phyloP scores from a whole-genome alignment of 1,284 basidiomycete species.

The Termitomyces sp. region DNA sequence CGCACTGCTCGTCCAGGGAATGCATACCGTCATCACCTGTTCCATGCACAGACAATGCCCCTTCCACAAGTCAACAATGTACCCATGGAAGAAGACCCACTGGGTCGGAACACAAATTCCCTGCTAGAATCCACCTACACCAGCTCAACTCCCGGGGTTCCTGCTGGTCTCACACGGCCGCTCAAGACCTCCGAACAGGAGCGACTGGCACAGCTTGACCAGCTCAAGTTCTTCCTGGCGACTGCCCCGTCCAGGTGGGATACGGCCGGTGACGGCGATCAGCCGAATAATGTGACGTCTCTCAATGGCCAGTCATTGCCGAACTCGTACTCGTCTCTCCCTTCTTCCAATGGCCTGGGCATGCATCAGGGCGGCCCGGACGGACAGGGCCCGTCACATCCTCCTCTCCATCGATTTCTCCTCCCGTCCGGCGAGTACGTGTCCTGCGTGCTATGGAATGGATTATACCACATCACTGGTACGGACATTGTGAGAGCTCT shows the following conservation, averaged over 20 bases:
- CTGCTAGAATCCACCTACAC: conserved; percentile 12
- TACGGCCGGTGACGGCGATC: conserved; percentile 19
- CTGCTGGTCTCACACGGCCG: conserved; percentile 45
- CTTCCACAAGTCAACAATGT: conserved; percentile 14
- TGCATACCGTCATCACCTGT: conserved; percentile 36
- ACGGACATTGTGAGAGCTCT: conserved; percentile 86
- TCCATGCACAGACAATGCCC: conserved; percentile 28
- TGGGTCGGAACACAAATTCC: conserved; percentile 4
- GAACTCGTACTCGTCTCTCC: conserved; percentile 1
- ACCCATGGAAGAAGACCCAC: conserved; percentile 11
- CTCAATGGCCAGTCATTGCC: conserved; percentile 16
- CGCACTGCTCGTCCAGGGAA: conserved; percentile 40
- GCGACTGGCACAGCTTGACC: conserved; percentile 64
- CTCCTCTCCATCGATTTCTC: conserved; percentile 76
- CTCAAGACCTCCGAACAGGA: conserved; percentile 62
- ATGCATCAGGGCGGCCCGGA: conserved; percentile 18
- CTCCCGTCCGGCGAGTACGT: conserved; percentile 85
- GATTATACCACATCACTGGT: conserved; percentile 87
- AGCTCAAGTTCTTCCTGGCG: conserved; percentile 83
- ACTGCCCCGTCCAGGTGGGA: conserved; percentile 76
- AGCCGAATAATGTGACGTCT: conserved; percentile 9
- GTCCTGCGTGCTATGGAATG: conserved; percentile 86
- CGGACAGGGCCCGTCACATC: conserved; percentile 39
- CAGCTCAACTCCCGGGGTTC: conserved; percentile 28
- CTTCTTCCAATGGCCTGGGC: conserved; percentile 18